These are phyloP conservation scores for Fusarium foetens DNA, from an alignment of 2,329 filamentous ascomycete genomes.

Conservation along the genomic window DNA sequence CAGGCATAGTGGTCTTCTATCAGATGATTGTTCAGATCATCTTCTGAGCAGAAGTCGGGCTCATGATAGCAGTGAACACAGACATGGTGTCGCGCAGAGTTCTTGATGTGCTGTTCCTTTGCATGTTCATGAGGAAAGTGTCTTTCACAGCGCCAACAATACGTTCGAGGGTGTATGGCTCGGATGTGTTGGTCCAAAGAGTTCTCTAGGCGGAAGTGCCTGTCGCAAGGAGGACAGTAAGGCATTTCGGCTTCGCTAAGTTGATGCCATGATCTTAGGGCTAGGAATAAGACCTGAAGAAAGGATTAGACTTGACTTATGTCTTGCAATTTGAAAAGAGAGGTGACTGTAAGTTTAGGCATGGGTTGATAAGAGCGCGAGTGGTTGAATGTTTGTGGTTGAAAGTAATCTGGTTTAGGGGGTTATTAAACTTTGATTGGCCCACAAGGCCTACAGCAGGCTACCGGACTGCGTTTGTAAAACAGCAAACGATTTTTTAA, in stretches of 20 bases:
- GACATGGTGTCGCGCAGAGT: conserved; percentile 3
- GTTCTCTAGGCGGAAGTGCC: not conserved
- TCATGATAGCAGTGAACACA: not conserved
- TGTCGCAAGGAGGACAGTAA: conserved; percentile 1
- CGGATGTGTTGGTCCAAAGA: conserved; percentile 3
- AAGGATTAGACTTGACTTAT: too few relatives aligned
- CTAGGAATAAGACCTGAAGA: not conserved
- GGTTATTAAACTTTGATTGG: not conserved
- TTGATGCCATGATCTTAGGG: not conserved
- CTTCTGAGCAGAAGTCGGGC: not conserved
- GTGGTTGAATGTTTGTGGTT: too few relatives aligned
- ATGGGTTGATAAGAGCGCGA: not conserved
- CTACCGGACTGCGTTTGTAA: not conserved
- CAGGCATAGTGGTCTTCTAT: not conserved
- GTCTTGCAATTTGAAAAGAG: not conserved
- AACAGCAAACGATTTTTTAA: not conserved
- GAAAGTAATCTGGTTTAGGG: not conserved
- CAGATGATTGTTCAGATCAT: not conserved
- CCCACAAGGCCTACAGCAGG: not conserved
- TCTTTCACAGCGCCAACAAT: conserved; percentile 16
- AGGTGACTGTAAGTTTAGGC: accelerated
- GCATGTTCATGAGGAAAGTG: not conserved
- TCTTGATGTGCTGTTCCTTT: conserved; percentile 4
- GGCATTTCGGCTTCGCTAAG: not conserved
- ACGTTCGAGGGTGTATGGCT: not conserved